These are phyloP conservation scores for Exophiala aquamarina DNA, from an alignment of 2,329 filamentous ascomycete genomes.

Conservation along the genomic window DNA sequence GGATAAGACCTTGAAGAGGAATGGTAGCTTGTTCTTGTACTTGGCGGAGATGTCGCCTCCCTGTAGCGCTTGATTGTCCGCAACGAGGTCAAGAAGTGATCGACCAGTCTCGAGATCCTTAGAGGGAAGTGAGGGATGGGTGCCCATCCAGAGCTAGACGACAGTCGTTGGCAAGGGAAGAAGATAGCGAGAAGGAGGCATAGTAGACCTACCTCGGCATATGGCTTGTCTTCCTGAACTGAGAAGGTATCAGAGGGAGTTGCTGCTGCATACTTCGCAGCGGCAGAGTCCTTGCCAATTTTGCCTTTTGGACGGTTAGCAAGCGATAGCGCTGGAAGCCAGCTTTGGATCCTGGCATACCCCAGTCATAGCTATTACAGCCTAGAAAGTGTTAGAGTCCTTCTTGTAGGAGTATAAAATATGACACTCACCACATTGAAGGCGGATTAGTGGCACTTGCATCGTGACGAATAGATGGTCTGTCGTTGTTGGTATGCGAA, in stretches of 20 bases:
- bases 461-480: conserved; percentile 45
- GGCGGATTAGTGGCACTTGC: conserved; percentile 79
- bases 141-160: conserved; percentile 93
- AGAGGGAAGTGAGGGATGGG: conserved; percentile 92
- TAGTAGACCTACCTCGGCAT: conserved; percentile 72
- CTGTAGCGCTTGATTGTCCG: conserved; percentile 82
- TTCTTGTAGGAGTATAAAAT: neutral
- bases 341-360: conserved; percentile 41
- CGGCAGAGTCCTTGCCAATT: conserved; percentile 80
- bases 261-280: conserved; percentile 83
- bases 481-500: too few relatives aligned
- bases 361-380: conserved; percentile 99
- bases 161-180: conserved; percentile 1
- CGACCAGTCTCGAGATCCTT: conserved; percentile 83
- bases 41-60: conserved; percentile 69
- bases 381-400: conserved; percentile 51
- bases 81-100: conserved; percentile 80
- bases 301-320: conserved; percentile 61
- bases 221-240: conserved; percentile 84
- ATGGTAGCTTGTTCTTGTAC: conserved; percentile 82
- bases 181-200: neutral
- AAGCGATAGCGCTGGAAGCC: neutral
- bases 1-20: conserved; percentile 96
- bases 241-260: conserved; percentile 73
- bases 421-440: conserved; percentile 59